Evolutionary conservation across 371 early-diverging fungal genomes (phyloP).

Genomic region (Haplosporangium sp.): DNA sequence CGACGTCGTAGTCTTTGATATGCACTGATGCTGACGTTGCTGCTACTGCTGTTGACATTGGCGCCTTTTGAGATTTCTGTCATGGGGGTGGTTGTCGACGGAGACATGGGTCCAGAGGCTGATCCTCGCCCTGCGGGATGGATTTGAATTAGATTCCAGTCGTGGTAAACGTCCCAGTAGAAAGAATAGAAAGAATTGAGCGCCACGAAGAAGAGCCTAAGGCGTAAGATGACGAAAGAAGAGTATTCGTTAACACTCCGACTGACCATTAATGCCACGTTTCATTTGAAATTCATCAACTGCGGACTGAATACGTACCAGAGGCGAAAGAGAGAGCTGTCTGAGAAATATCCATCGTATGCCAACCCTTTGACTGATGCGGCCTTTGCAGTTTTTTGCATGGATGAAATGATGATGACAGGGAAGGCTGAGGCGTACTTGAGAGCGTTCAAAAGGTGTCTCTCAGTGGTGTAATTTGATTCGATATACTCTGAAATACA

Average conservation of each 20-base stretch:
- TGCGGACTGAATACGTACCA: slow-evolving; percentile 38
- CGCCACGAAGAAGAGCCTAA: slow-evolving; percentile 80
- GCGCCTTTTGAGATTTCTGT: slow-evolving; percentile 7
- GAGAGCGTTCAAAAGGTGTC: slow-evolving; percentile 87
- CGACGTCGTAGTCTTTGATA: slow-evolving; percentile 10
- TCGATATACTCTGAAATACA: slow-evolving; percentile 81
- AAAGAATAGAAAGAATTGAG: slow-evolving; percentile 92
- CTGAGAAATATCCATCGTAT: slow-evolving; percentile 38
- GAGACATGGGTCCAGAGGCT: slow-evolving; percentile 49
- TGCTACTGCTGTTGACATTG: slow-evolving; percentile 2
- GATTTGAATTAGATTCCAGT: slow-evolving; percentile 82
- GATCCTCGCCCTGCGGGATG: slow-evolving; percentile 18
- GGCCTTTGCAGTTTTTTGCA: slow-evolving; percentile 66
- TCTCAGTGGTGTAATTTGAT: slow-evolving; percentile 57
- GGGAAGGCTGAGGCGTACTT: slow-evolving; percentile 91
- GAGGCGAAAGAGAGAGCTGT: slow-evolving; percentile 41
- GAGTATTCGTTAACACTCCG: not conserved
- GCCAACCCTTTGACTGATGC: slow-evolving; percentile 28
- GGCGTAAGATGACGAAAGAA: slow-evolving; percentile 2
- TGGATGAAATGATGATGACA: slow-evolving; percentile 79
- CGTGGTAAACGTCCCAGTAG: slow-evolving; percentile 95
- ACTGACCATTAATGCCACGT: no score
- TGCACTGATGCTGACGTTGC: slow-evolving; percentile 3
- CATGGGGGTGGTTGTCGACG: slow-evolving; percentile 6
- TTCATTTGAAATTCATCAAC: no score